These are phyloP conservation scores for Penicillium pancosmium DNA, from an alignment of 495 filamentous ascomycete genomes.

Conservation along the genomic window DNA sequence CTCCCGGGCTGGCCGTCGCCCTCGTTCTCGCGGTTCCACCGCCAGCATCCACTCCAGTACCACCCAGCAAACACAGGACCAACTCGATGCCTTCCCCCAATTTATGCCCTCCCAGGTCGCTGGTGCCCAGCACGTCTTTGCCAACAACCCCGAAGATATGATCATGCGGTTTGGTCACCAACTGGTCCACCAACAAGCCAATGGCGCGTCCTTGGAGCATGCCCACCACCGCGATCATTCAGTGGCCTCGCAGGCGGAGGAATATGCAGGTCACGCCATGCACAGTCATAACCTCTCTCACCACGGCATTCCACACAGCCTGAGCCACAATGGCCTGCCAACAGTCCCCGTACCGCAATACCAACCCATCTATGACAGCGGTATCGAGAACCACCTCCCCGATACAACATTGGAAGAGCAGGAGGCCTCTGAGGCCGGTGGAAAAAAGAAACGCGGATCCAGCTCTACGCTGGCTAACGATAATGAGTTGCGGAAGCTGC, in stretches of 20 bases:
- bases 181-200: slow-evolving; percentile 54
- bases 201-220: slow-evolving; percentile 53
- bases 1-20: slow-evolving; percentile 64
- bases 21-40: slow-evolving; percentile 80
- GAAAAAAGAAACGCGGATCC: slow-evolving; percentile 66
- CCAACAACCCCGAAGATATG: slow-evolving; percentile 64
- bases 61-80: slow-evolving; percentile 68
- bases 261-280: slow-evolving; percentile 54
- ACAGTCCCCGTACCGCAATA: slow-evolving; percentile 56
- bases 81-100: slow-evolving; percentile 53
- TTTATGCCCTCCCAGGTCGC: slow-evolving; percentile 59
- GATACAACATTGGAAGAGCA: slow-evolving; percentile 65
- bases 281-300: slow-evolving; percentile 47
- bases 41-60: slow-evolving; percentile 74
- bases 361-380: slow-evolving; percentile 61
- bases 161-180: slow-evolving; percentile 59
- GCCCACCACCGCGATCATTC: slow-evolving; percentile 53
- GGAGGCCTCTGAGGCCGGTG: slow-evolving; percentile 63
- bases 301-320: slow-evolving; percentile 40
- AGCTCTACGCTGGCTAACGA: slow-evolving; percentile 84
- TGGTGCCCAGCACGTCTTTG: slow-evolving; percentile 50
- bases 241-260: slow-evolving; percentile 45
- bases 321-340: slow-evolving; percentile 32
- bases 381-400: slow-evolving; percentile 66
- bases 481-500: slow-evolving; percentile 84